Base-by-base conservation (phyloP, 805 yeast genomes). In the Torulaspora quercuum region DNA sequence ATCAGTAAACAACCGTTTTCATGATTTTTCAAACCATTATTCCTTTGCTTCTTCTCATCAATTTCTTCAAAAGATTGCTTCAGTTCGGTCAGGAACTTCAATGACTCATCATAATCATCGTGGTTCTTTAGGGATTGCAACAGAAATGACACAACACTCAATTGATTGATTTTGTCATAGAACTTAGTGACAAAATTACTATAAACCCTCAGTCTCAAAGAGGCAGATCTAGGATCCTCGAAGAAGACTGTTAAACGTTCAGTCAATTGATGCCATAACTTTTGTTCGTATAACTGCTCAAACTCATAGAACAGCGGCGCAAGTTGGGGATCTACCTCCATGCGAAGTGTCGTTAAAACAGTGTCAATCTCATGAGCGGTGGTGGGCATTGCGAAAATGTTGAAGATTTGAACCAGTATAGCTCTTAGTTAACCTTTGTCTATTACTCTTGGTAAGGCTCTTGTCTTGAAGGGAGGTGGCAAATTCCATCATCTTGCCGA, bases 211-310 rank as follows among this genome's bases (percentile, higher is more conserved):
- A 80, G 59, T 48, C 90, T 75, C 39, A 85, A 62, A 0, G 73
- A 65, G 23, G 59, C 63, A 9, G 83, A 69, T 17, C 68, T 68
- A 6, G 76, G 70, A 38, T 70, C 68, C 27, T 66, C 67, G 65
- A 76, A 90, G 55, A 89, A 74, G 44, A 71, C 72, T 22, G 65
- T 64, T 39, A 92, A 67, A 5, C 76, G 63, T 43, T 76, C 75
- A 2, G 96, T 85, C 57, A 92, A 73, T 68, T 92, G 97, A 65
- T 82, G 94, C 97, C 97, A 92, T 58, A 90, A 73, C 61, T 87
- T 88, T 50, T 95, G 72, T 55, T 88, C 95, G 64, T 86, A 83
- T 39, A 70, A 69, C 52, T 87, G 95, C 55, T 89, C 97, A 57
- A 90, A 73, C 24, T 58, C 59, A 19, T 51, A 44, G 20, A 59